These are phyloP conservation scores for Sporothrix variecibatus DNA, from an alignment of 2,329 filamentous ascomycete genomes.

Conservation along the genomic window DNA sequence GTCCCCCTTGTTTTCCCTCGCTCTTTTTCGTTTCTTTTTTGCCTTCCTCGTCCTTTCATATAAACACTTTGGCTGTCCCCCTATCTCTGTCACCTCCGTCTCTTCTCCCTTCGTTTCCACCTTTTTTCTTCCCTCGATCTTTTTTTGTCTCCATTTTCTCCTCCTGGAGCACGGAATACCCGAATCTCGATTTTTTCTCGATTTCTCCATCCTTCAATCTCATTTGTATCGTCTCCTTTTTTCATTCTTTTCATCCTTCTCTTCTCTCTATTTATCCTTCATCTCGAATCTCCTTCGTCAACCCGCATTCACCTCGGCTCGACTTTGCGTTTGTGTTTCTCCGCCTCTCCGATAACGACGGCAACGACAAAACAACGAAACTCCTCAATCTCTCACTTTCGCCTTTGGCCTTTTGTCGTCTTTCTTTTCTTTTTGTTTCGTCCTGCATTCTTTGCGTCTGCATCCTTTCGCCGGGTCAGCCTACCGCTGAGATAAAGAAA, in stretches of 20 bases:
- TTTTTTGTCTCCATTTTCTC: conserved; percentile 4
- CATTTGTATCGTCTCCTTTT: neutral
- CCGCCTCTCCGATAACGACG: neutral
- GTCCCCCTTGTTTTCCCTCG: conserved; percentile 12
- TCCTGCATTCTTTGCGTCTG: conserved; percentile 1
- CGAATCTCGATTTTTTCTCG: neutral
- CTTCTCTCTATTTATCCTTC: neutral
- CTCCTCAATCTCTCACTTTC: neutral
- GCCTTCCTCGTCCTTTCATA: conserved; percentile 16
- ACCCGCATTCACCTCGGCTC: conserved; percentile 4
- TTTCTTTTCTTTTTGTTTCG: neutral
- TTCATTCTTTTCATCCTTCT: neutral
- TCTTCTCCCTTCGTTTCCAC: conserved; percentile 2
- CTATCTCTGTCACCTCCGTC: neutral
- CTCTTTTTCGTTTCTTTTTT: neutral
- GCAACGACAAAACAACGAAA: neutral
- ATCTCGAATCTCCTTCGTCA: neutral
- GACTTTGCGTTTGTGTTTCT: neutral
- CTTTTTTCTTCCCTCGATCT: neutral
- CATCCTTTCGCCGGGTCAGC: neutral
- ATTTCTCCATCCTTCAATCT: conserved; percentile 1
- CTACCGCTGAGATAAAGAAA: conserved; percentile 20
- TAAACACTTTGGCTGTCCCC: conserved; percentile 21
- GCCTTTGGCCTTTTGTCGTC: neutral
- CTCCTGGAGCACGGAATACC: neutral